Conservation (phyloP, 1,139 yeast species). For the Pichia kudriavzevii region DNA sequence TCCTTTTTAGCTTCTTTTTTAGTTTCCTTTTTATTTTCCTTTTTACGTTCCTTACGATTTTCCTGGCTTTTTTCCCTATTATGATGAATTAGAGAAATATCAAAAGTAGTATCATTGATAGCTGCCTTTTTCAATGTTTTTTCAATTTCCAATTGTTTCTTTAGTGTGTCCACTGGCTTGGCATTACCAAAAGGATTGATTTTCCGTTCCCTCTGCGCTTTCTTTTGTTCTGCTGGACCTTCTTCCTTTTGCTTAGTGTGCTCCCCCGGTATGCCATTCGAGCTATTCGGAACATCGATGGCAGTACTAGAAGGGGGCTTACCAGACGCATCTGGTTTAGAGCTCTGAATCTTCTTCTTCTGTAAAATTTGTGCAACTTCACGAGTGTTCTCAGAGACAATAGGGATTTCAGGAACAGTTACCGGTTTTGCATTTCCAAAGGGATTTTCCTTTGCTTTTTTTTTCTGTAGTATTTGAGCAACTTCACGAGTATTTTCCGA, state of each 20-base stretch:
- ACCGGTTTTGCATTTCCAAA: conserved; percentile 50
- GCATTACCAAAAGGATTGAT: conserved; percentile 48
- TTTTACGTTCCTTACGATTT: not conserved
- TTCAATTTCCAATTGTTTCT: conserved; percentile 41
- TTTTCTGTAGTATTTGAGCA: conserved; percentile 4
- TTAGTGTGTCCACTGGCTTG: conserved; percentile 44
- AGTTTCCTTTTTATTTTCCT: conserved; percentile 1
- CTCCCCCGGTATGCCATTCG: conserved; percentile 1
- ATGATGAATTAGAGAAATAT: conserved; percentile 24
- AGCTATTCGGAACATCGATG: no score
- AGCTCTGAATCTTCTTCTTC: not conserved
- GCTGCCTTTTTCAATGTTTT: conserved; percentile 39
- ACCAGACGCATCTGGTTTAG: no score
- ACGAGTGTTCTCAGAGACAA: conserved; percentile 10
- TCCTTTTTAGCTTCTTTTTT: conserved; percentile 1
- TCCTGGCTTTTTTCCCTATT: conserved; percentile 7
- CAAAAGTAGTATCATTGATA: conserved; percentile 51
- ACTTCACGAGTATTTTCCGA: conserved; percentile 13
- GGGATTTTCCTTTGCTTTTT: conserved; percentile 39
- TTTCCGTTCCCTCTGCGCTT: conserved; percentile 33
- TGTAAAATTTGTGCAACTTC: conserved; percentile 3
- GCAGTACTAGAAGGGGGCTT: no score
- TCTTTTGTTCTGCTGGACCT: not conserved
- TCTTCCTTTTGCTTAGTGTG: not conserved
- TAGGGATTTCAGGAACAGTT: conserved; percentile 11